Evolutionary conservation across 73 alveolate species (phyloP), one percentile per base, ranked within the genome.

Genomic region (Stentor coeruleus): DNA sequence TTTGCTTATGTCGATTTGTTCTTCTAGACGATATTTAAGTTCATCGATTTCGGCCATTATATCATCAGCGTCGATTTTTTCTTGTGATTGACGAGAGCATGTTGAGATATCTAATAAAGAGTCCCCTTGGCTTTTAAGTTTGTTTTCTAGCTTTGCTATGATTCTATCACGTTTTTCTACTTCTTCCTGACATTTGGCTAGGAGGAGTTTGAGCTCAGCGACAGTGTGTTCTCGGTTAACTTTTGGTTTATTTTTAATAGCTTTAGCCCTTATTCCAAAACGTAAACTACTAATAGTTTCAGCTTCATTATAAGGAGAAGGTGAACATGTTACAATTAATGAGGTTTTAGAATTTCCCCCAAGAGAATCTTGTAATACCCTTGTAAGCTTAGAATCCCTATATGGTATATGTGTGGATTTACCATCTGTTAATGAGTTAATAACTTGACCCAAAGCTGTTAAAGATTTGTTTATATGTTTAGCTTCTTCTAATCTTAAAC

Each of bases 371-470:
- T 96, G 92, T 59, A 97, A 77, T n/a, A 97, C 85, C 87, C 98
- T 96, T 1, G 99, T 97, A 38, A 97, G 88, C 88, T 97, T 97
- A 0, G 99, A 97, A 84, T 97, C 99, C 86, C 99, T 83, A 83
- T 94, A 94, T 41, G 99, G 98, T 39, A 94, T 79, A 85, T 90
- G 95, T 14, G 37, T 60, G 11, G 80, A 60, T n/a, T 60, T 60
- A 6, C 82, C 82, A 3, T 76, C 59, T 41, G 92, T 59, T 3
- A 87, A 38, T 76, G 94, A 91, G 74, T 88, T 88, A 76, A 93
- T 93, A 3, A 93, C 98, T 81, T 93, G 91, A 72, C 97, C 91
- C 41, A 93, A 82, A 41, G 97, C 97, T 58, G 96, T 81, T 40
- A 93, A 88, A 83, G 94, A 84, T 86, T 93, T 93, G 87, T 93